Base-by-base conservation (phyloP, 2,329 filamentous ascomycete species). In the Fusarium penzigii region DNA sequence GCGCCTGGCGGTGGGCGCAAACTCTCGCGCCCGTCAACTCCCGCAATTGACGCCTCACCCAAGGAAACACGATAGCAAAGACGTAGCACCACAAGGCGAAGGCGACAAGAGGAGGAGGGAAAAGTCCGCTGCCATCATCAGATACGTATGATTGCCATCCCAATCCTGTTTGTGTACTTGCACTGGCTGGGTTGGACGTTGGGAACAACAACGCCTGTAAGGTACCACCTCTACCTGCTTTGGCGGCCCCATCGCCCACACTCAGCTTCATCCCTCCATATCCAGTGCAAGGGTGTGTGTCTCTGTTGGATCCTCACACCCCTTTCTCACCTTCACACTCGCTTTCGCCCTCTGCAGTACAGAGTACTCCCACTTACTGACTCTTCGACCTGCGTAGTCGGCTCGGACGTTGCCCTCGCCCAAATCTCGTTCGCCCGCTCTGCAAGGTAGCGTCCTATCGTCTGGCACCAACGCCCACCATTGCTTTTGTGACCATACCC, bases 401-500 rank as follows among this genome's bases (percentile, higher is more conserved):
- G 29, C 29, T 49, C 36, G 17, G 42, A 29, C 39, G 39, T 20
- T 47, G 49, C 49, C 20, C 20, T 25, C 20, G 20, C 20, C 20
- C 20, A 25, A 25, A 25, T 25, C 42, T 51, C 48, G 57, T 43
- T 32, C 54, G 57, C 48, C 57, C 49, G 55, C 55, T 61, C 42
- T 51, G 51, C 46, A 4, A 25, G 4, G 20, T 25, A 25, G 20
- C 20, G 20, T 25, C 20, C 20, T 25, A 25, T 25, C 20, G 20
- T 25, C 20, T 25, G 20, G 20, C 20, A 25, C 20, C 20, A 25
- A 25, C 20, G 20, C 20, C 20, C 20, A 25, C 20, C 20, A 25
- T 25, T 25, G 20, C 20, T 25, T 25, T 25, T 25, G 20, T 25
- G 20, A 25, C 20, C 20, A 5, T 25, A 25, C 20, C 20, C 20